These are phyloP conservation scores for Phytophthora idaei DNA, from an alignment of 352 stramenopile genomes.

Conservation along the genomic window DNA sequence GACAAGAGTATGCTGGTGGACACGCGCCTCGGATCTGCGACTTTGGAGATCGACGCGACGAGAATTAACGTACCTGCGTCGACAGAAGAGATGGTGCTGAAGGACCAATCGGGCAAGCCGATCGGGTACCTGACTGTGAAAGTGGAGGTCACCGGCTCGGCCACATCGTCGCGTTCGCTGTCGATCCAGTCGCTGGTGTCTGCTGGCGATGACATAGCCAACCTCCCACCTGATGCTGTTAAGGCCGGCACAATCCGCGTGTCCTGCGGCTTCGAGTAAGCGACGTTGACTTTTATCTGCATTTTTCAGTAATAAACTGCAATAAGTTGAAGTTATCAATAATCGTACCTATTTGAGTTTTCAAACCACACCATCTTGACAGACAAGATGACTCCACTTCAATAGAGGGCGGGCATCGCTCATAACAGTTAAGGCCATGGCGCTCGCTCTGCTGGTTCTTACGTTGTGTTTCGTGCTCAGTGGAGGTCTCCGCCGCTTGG, in stretches of 20 bases:
- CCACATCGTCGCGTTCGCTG: slow-evolving; percentile 42
- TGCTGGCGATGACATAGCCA: slow-evolving; percentile 30
- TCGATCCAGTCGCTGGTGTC: slow-evolving; percentile 34
- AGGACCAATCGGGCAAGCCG: slow-evolving; percentile 31
- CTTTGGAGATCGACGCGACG: slow-evolving; percentile 33
- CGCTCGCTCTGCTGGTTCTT: slow-evolving; percentile 1
- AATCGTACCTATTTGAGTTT: not conserved
- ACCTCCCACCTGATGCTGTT: slow-evolving; percentile 36
- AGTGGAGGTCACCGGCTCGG: slow-evolving; percentile 40
- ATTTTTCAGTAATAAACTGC: not conserved
- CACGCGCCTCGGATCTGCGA: slow-evolving; percentile 35
- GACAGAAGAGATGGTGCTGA: slow-evolving; percentile 40
- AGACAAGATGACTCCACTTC: not conserved
- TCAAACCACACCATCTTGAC: not conserved
- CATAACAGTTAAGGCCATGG: not conserved
- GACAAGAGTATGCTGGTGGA: slow-evolving; percentile 51
- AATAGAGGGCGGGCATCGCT: not conserved
- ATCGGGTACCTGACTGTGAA: slow-evolving; percentile 43
- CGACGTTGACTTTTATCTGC: not conserved
- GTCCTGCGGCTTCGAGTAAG: slow-evolving; percentile 51
- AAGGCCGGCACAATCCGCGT: slow-evolving; percentile 49
- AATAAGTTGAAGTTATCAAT: not conserved
- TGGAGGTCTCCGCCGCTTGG: not conserved
- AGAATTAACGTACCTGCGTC: slow-evolving; percentile 25
- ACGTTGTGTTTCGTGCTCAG: slow-evolving; percentile 9